Evolutionary conservation across 1,139 yeast genomes (phyloP).

Genomic region (Citeromyces hawaiiensis): DNA sequence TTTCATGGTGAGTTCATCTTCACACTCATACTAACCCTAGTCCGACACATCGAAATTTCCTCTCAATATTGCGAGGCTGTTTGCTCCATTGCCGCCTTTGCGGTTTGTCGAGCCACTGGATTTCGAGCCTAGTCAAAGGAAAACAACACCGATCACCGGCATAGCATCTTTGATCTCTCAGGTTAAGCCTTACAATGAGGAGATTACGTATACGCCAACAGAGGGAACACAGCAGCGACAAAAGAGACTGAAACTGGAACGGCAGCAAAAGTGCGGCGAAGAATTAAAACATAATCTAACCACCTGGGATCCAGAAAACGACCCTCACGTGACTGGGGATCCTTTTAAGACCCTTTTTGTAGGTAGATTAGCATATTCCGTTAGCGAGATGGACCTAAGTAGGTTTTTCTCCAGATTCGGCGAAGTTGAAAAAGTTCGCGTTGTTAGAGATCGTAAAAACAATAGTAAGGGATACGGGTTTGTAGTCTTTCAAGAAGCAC

Average conservation of each 20-base stretch:
- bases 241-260: constrained; percentile 19
- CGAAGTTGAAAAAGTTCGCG: constrained; percentile 49
- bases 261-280: constrained; percentile 15
- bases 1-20: not conserved
- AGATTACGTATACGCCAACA: constrained; percentile 17
- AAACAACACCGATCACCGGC: constrained; percentile 38
- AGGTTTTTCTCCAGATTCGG: constrained; percentile 56
- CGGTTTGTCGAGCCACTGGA: constrained; percentile 41
- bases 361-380: constrained; percentile 50
- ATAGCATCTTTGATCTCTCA: constrained; percentile 25
- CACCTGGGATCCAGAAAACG: constrained; percentile 44
- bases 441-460: constrained; percentile 41
- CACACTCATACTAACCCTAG: not conserved
- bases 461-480: constrained; percentile 80
- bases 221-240: constrained; percentile 22
- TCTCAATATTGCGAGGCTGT: constrained; percentile 46
- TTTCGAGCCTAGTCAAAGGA: constrained; percentile 33
- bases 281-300: constrained; percentile 18
- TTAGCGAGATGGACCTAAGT: constrained; percentile 61
- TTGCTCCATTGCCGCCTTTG: constrained; percentile 61
- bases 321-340: constrained; percentile 55
- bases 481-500: constrained; percentile 50
- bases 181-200: constrained; percentile 20
- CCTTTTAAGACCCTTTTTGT: constrained; percentile 73
- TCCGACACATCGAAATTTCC: constrained; percentile 34